Evolutionary conservation across 164 flowering plant genomes (phyloP), one percentile per base, ranked within the genome.

Genomic region (Cinnamomum micranthum): DNA sequence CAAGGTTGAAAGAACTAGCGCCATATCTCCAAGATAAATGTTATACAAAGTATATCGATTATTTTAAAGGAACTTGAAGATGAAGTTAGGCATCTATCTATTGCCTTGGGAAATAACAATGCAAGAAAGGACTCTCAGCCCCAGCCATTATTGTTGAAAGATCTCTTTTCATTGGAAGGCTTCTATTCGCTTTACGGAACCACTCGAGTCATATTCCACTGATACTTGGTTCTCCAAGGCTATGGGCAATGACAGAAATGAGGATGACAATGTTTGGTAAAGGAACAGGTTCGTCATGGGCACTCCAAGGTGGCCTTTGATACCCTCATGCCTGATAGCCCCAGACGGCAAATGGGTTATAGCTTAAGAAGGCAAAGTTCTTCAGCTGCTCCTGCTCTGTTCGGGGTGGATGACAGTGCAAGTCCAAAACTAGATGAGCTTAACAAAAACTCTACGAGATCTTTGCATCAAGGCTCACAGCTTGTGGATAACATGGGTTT

Each of bases 401-500:
- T 85, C 80, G 95, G 95, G 70, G 81, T 86, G 31, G 83, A 82
- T 75, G 97, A 92, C 74, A 86, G 73, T 72, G 76, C 87, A 71
- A 90, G 89, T 83, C 89, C 95, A 52, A 90, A 88, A 75, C 90
- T 92, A 31, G 92, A 89, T 72, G 91, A 89, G 76, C 85, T 96
- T 65, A 77, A 60, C 71, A 82, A 66, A n/a, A 76, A 75, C 67
- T 69, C 84, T 84, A 4, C 82, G 88, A 78, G 98, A 91, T 76
- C 90, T 94, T 64, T 88, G 91, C 77, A 85, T 92, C 62, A 84
- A 79, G 85, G 96, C 99, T 76, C 89, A 96, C 67, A 78, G 78
- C 67, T 83, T 95, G 84, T 96, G 99, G 99, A 94, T 94, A 76
- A 81, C 86, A 51, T 96, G 97, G 97, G 85, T 94, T 15, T 87